These are phyloP conservation scores for Limonium bicolor DNA, from an alignment of 148 eudicot species.

Conservation along the genomic window DNA sequence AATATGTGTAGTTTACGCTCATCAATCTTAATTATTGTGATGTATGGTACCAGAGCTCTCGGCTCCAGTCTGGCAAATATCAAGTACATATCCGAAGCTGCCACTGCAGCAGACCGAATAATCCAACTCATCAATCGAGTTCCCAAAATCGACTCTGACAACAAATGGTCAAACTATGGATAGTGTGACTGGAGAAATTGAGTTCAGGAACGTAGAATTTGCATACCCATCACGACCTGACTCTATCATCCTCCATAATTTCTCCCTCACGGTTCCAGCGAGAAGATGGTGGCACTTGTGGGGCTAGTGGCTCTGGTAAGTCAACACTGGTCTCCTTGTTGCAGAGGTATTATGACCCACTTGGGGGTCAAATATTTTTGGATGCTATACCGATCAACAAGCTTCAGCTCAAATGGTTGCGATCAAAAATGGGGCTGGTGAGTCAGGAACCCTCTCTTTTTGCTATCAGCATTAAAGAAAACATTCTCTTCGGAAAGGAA, in stretches of 20 bases:
- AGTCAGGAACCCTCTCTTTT: conserved; percentile 28
- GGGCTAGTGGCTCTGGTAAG: conserved; percentile 34
- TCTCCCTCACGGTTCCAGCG: conserved; percentile 17
- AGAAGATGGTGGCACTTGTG: conserved; percentile 21
- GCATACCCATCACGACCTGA: conserved; percentile 32
- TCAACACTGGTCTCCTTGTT: conserved; percentile 20
- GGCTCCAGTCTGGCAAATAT: conserved; percentile 20
- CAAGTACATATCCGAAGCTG: conserved; percentile 22
- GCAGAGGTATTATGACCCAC: conserved; percentile 26
- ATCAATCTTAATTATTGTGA: not conserved
- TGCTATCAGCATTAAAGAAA: conserved; percentile 21
- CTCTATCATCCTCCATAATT: conserved; percentile 9
- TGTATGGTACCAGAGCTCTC: conserved; percentile 9
- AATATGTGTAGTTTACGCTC: too few species aligned
- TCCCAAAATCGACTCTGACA: conserved; percentile 23
- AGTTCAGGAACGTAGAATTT: conserved; percentile 15
- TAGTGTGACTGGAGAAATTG: conserved; percentile 15
- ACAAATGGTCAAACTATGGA: conserved; percentile 15
- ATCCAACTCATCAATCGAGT: conserved; percentile 18
- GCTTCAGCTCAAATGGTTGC: conserved; percentile 24
- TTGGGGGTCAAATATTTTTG: conserved; percentile 15
- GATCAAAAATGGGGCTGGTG: conserved; percentile 29
- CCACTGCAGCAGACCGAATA: conserved; percentile 16
- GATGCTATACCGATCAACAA: conserved; percentile 21
- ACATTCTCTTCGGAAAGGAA: conserved; percentile 28